Evolutionary conservation across 1,139 yeast genomes (phyloP), one percentile per base, ranked within the genome.

Genomic region (Candida gigantensis): DNA sequence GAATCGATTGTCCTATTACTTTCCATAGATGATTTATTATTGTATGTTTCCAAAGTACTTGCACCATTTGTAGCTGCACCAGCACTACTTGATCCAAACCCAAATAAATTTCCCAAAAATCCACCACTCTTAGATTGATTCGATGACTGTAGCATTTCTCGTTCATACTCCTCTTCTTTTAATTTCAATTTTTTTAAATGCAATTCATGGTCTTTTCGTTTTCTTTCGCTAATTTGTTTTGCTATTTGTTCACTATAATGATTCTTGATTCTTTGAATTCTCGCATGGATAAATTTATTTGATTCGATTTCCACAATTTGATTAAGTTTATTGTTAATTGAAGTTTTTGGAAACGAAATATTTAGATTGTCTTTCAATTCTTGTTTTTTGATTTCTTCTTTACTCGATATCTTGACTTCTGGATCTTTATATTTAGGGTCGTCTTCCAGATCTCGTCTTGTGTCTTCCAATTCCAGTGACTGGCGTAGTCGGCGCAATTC

Each of bases 121-220:
- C 34, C 34, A 11, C 37, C 33, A 6, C 27, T 27, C 15, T 31
- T 32, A 19, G 31, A 18, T 23, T 41, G 40, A 13, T 20, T 28
- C 3, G 30, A 32, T n/a, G 25, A 18, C 11, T 32, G 35, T 18
- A 16, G 14, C 24, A 38, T 23, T 11, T 41, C 36, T 30, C 34
- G 35, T 34, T 67, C 74, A 38, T 67, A 68, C 41, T 68, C 70
- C 40, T 65, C 73, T 44, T 70, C 75, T 48, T 62, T 68, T 37
- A 53, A 46, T 42, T 57, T 61, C 34, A 69, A 49, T 39, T 71
- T 60, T 36, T 54, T 58, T 16, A 70, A 54, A 39, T 65, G 65
- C 32, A 52, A 37, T 41, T 70, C 74, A 43, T 70, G 73, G 42
- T 71, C 76, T 42, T 54, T 56, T 14, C 65, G 55, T 40, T 64